Base-by-base conservation (phyloP, 192 early-diverging fungal species). In the Coemansia sp. region DNA sequence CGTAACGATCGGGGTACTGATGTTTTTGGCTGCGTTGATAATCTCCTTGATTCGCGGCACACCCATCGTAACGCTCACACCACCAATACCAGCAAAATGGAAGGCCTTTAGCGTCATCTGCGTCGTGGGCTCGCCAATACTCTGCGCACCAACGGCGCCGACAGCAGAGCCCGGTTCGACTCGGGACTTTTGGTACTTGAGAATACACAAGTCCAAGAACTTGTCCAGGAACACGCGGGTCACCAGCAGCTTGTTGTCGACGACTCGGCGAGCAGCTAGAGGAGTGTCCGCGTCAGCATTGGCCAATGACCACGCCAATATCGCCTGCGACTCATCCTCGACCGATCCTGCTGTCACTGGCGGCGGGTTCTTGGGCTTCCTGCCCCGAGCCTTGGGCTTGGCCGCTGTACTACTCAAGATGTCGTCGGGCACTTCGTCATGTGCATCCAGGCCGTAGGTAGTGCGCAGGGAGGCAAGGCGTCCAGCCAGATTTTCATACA, bases 41-140 rank as follows among this genome's bases (percentile, higher is more conserved):
- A 99, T 98, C 88, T 99, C 98, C 85, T 98, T 98, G 86, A 99
- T 96, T 74, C 98, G 95, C 13, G 98, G 98, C 51, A 99, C 98
- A 87, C 98, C 98, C 74, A 97, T 89, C 4, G 98, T 97, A 65
- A 99, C 92, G 89, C 97, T 99, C 96, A 98, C 97, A 64, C 89
- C 91, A 36, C 95, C 96, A 53, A 99, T 93, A 89, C 98, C 98
- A 74, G 98, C 96, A 89, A 98, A 99, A 86, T 99, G 98, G 92
- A 99, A 99, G 79, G 98, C 95, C 84, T 98, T 98, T 62, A 99
- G 80, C 62, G 98, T 99, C 98, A 99, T 99, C 75, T 99, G 98
- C 4, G 98, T 99, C 53, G 95, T 95, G 13, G 98, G 98, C 71
- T 99, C 98, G 66, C 98, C 98, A 70, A 99, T 97, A 39, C 90